A percentile compares a stretch with the other conserved stretches of the same genome.
These are phyloP conservation scores for Alternaria metachromatica DNA, from an alignment of 2,329 filamentous ascomycete species.

Conservation along the genomic window DNA sequence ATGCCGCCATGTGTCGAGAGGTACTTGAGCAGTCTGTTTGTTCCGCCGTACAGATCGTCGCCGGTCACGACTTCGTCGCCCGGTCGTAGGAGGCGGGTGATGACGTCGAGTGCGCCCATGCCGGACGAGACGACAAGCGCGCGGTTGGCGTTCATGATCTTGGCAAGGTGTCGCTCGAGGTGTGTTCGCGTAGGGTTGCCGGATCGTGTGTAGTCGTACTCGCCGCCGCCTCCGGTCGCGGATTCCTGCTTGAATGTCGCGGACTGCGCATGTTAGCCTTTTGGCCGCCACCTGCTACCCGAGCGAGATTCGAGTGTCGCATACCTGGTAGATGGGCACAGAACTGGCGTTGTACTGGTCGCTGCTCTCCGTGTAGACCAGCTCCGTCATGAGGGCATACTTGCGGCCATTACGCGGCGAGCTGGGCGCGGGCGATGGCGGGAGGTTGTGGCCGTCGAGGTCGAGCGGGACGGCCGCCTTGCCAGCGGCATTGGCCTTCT, in stretches of 20 bases:
- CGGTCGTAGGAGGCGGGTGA: constrained; percentile 85
- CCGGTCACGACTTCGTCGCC: constrained; percentile 98
- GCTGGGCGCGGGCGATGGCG: constrained; percentile 82
- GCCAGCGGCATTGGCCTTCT: constrained; percentile 46
- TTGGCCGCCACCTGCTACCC: background rate
- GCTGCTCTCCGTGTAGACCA: constrained; percentile 94
- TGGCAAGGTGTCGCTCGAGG: constrained; percentile 93
- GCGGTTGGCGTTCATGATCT: constrained; percentile 96
- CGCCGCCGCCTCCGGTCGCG: constrained; percentile 75
- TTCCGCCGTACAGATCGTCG: constrained; percentile 95
- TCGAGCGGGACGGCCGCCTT: constrained; percentile 51
- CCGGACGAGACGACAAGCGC: constrained; percentile 93
- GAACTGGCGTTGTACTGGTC: constrained; percentile 98
- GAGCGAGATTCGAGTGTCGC: background rate
- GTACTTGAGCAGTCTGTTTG: constrained; percentile 91
- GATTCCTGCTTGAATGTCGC: constrained; percentile 97
- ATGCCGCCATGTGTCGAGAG: constrained; percentile 89
- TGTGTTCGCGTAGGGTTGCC: constrained; percentile 97
- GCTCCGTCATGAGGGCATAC: constrained; percentile 92
- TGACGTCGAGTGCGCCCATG: constrained; percentile 97
- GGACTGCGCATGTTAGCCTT: constrained; percentile 61
- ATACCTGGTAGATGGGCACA: constrained; percentile 90
- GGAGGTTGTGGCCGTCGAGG: constrained; percentile 49
- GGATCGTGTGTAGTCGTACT: constrained; percentile 98
- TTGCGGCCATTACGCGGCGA: constrained; percentile 84